These are phyloP conservation scores for Diplodia corticola DNA, from an alignment of 2,329 filamentous ascomycete genomes.

Conservation along the genomic window DNA sequence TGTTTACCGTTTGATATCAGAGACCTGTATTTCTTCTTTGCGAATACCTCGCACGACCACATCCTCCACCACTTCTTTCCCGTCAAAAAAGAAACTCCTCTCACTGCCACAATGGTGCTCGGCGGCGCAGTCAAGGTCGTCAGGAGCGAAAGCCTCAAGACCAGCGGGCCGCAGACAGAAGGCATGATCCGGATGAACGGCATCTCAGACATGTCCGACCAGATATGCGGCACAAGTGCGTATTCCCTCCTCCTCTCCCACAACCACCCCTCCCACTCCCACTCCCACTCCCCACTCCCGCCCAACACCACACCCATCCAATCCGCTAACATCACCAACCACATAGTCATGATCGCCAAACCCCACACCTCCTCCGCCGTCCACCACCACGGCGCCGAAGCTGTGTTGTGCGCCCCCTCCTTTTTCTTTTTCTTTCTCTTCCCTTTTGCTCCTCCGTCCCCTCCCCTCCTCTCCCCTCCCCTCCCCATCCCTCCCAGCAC, in stretches of 20 bases:
- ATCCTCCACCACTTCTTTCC: not conserved
- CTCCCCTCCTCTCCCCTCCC: not conserved
- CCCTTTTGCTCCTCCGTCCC: not conserved
- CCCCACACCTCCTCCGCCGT: slow-evolving; percentile 63
- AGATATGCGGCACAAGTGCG: slow-evolving; percentile 67
- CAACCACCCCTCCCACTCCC: not conserved
- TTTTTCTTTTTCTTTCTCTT: too few relatives aligned
- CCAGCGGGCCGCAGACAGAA: slow-evolving; percentile 48
- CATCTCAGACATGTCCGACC: slow-evolving; percentile 64
- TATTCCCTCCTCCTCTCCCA: too few relatives aligned
- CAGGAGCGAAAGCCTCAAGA: not conserved
- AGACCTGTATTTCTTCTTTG: not conserved
- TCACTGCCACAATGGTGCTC: slow-evolving; percentile 2
- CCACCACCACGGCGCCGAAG: slow-evolving; percentile 70
- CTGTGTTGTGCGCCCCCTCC: too few relatives aligned
- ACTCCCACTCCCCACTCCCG: too few relatives aligned
- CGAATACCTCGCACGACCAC: not conserved
- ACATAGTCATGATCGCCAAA: slow-evolving; percentile 63
- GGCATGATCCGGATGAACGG: slow-evolving; percentile 56
- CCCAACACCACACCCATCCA: not conserved
- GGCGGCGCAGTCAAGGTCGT: slow-evolving; percentile 22
- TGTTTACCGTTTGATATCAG: not conserved
- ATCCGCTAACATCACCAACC: not conserved
- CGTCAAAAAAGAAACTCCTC: not conserved
- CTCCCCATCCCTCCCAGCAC: not conserved